A percentile compares a stretch with the other conserved stretches of the same genome.
Conservation (phyloP, 345 rosid species). For the Gossypium australe region DNA sequence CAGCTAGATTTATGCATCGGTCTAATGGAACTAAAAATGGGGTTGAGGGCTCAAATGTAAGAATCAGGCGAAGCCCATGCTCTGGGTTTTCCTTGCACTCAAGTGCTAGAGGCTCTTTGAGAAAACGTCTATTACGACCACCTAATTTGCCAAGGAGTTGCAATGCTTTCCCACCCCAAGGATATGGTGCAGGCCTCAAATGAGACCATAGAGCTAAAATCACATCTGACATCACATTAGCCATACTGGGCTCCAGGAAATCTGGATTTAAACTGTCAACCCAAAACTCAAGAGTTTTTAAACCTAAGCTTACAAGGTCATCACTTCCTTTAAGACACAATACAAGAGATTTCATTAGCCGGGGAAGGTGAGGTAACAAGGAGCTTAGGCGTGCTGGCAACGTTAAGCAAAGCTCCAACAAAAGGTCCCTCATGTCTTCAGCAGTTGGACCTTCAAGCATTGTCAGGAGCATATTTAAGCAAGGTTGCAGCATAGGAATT, state of each 20-base stretch:
- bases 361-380: slow-evolving; percentile 83
- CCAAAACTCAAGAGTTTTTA: slow-evolving; percentile 98
- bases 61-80: slow-evolving; percentile 94
- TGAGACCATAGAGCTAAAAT: slow-evolving; percentile 97
- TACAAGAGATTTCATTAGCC: slow-evolving; percentile 95
- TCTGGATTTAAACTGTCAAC: slow-evolving; percentile 98
- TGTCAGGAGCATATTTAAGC: slow-evolving; percentile 82
- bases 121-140: slow-evolving; percentile 94
- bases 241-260: slow-evolving; percentile 97
- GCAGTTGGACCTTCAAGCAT: slow-evolving; percentile 99
- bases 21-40: slow-evolving; percentile 94
- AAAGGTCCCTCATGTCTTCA: slow-evolving; percentile 87
- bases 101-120: slow-evolving; percentile 92
- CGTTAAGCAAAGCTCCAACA: slow-evolving; percentile 87
- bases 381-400: slow-evolving; percentile 98
- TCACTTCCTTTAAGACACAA: slow-evolving; percentile 78
- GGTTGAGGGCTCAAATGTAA: slow-evolving; percentile 91
- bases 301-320: slow-evolving; percentile 84
- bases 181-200: slow-evolving; percentile 87
- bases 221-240: slow-evolving; percentile 94
- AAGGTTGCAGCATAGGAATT: slow-evolving; percentile 84
- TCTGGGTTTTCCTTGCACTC: slow-evolving; percentile 99
- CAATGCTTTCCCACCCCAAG: slow-evolving; percentile 90
- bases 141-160: slow-evolving; percentile 98
- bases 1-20: slow-evolving; percentile 93